Evolutionary conservation across 306 rosid species (phyloP).

Genomic region (Prunus salicina): DNA sequence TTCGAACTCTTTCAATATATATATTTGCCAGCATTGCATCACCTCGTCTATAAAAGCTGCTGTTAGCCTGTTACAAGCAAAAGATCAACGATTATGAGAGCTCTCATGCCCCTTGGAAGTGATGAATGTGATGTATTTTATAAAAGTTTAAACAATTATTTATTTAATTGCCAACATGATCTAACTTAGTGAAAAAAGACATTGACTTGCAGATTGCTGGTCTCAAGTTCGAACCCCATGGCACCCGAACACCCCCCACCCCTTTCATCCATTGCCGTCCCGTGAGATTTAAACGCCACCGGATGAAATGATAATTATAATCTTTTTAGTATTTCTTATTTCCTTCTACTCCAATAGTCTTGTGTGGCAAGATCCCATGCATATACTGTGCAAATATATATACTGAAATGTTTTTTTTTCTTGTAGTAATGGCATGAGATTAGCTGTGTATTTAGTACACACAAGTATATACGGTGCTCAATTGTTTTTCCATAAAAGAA

Average conservation of each 20-base stretch:
- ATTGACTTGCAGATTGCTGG: no score
- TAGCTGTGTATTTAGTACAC: not conserved
- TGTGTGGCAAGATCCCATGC: not conserved
- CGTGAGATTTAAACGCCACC: no score
- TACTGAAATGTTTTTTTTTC: not conserved
- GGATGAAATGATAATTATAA: no score
- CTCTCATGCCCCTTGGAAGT: not conserved
- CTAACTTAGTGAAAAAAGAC: fast-evolving
- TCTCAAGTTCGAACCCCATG: no score
- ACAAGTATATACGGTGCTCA: not conserved
- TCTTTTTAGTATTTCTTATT: not conserved
- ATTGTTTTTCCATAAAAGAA: not conserved
- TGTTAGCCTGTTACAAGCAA: no score
- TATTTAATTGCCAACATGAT: no score
- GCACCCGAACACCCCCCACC: no score
- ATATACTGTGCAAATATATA: not conserved
- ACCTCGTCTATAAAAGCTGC: not conserved
- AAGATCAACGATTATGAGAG: not conserved
- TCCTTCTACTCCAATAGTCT: not conserved
- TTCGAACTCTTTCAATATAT: not conserved
- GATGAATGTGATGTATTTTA: not conserved
- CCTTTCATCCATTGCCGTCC: no score
- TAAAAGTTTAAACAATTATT: not conserved
- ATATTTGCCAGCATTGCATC: not conserved
- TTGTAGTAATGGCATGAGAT: not conserved